Conservation (phyloP, 768 basidiomycete species). For the Trametes meyenii region DNA sequence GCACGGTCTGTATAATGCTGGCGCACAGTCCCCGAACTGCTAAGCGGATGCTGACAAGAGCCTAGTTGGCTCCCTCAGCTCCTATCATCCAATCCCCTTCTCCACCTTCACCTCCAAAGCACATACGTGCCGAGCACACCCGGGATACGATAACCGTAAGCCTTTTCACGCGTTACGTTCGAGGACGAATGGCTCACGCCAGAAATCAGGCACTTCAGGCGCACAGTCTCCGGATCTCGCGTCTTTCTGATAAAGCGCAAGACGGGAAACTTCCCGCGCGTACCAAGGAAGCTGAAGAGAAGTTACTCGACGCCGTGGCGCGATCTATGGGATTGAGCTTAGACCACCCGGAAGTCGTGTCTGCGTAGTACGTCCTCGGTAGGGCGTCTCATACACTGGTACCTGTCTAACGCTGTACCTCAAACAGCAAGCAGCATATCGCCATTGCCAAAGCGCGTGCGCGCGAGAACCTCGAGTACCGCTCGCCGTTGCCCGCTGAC, state of each 20-base stretch:
- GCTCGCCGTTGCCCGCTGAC: slow-evolving; percentile 3
- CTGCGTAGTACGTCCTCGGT: neutral
- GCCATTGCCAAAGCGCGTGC: slow-evolving; percentile 5
- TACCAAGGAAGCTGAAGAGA: neutral
- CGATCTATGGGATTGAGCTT: neutral
- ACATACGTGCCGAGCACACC: slow-evolving; percentile 13
- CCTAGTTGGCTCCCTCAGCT: neutral
- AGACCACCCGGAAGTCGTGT: slow-evolving; percentile 5
- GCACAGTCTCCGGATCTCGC: slow-evolving; percentile 6
- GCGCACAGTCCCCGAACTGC: too few species aligned
- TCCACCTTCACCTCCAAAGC: neutral
- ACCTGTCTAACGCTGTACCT: neutral
- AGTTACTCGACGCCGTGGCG: slow-evolving; percentile 8
- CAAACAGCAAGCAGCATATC: neutral
- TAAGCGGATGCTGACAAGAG: neutral
- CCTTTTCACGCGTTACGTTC: neutral
- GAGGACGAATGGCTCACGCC: neutral
- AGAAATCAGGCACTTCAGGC: slow-evolving; percentile 19
- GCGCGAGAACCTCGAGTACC: slow-evolving; percentile 1
- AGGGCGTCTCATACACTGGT: neutral
- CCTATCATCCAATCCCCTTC: neutral
- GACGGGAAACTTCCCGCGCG: neutral
- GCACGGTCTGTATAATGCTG: too few species aligned
- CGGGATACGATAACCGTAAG: slow-evolving; percentile 19
- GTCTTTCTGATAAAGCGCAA: neutral